Percentiles rank a stretch among this genome's conserved stretches.
Conservation (phyloP, 257 asterid species). For the Verbascum thapsus region DNA sequence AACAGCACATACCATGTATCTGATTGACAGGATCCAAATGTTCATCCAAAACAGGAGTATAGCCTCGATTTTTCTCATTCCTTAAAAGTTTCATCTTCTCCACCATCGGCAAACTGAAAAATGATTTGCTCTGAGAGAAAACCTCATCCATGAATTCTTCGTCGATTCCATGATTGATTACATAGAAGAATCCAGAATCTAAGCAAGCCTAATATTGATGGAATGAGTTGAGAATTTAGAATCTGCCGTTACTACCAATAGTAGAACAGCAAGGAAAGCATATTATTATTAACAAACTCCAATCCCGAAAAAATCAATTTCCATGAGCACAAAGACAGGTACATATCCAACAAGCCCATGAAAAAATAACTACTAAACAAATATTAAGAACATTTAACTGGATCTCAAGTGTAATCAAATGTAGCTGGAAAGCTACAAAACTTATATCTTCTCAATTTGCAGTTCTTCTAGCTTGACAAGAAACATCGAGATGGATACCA, state of each 20-base stretch:
- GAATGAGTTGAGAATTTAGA: conserved; percentile 7
- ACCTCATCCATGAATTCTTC: conserved; percentile 74
- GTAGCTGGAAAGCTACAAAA: conserved; percentile 10
- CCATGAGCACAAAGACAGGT: conserved; percentile 13
- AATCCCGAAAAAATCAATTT: background rate
- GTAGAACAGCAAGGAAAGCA: background rate
- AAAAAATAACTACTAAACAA: background rate
- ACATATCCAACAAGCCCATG: conserved; percentile 4
- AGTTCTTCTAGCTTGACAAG: background rate
- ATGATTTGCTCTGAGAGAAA: conserved; percentile 71
- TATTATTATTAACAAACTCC: background rate
- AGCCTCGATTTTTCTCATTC: conserved; percentile 79
- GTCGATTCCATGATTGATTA: conserved; percentile 80
- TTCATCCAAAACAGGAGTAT: conserved; percentile 85
- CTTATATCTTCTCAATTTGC: background rate
- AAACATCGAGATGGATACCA: conserved; percentile 4
- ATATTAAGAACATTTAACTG: background rate
- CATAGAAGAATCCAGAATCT: conserved; percentile 88
- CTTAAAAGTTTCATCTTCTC: conserved; percentile 85
- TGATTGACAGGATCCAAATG: conserved; percentile 70
- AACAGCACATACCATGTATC: conserved; percentile 54
- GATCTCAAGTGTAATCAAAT: background rate
- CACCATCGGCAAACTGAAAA: conserved; percentile 61
- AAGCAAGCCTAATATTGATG: conserved; percentile 64
- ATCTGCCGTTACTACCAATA: conserved; percentile 3